A percentile compares a stretch with the other conserved stretches of the same genome.
phyloP scores from a whole-genome alignment of 352 stramenopile genomes.

The Pseudoperonospora humuli region DNA sequence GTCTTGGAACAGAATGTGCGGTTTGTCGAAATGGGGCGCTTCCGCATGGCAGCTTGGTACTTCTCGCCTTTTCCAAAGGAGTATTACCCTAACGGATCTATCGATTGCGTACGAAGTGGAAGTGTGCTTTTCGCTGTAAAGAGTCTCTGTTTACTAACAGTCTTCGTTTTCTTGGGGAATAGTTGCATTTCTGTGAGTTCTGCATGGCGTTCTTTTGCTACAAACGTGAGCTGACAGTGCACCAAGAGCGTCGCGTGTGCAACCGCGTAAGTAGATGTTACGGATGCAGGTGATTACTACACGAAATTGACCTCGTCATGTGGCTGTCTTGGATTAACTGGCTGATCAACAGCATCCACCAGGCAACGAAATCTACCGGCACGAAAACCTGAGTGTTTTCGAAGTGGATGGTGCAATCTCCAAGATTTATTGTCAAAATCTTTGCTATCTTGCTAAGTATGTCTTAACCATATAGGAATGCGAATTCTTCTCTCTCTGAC shows the following conservation, averaged over 20 bases:
- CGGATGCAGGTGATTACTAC: background rate
- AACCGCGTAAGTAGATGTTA: slow-evolving; percentile 33
- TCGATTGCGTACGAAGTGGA: slow-evolving; percentile 58
- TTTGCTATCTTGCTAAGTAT: slow-evolving; percentile 97
- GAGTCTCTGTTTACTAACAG: background rate
- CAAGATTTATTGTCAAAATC: slow-evolving; percentile 97
- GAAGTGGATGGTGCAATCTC: slow-evolving; percentile 95
- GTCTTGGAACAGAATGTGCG: slow-evolving; percentile 86
- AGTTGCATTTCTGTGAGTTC: slow-evolving; percentile 88
- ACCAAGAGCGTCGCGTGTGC: slow-evolving; percentile 60
- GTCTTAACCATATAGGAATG: slow-evolving; percentile 4
- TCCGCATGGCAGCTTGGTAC: slow-evolving; percentile 95
- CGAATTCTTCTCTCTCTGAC: background rate
- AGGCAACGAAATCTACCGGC: slow-evolving; percentile 90
- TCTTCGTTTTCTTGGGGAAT: background rate
- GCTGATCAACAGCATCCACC: slow-evolving; percentile 48
- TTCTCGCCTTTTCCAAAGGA: slow-evolving; percentile 97
- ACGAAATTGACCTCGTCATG: background rate
- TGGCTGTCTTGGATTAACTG: background rate
- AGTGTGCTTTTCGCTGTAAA: background rate
- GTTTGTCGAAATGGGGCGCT: slow-evolving; percentile 91
- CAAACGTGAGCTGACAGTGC: slow-evolving; percentile 57
- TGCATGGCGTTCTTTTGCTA: slow-evolving; percentile 85
- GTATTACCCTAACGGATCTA: slow-evolving; percentile 79
- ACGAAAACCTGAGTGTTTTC: slow-evolving; percentile 94